A percentile compares a stretch with the other conserved stretches of the same genome.
phyloP scores from a whole-genome alignment of 2,329 filamentous ascomycete species.

The Podosphaera fusca region DNA sequence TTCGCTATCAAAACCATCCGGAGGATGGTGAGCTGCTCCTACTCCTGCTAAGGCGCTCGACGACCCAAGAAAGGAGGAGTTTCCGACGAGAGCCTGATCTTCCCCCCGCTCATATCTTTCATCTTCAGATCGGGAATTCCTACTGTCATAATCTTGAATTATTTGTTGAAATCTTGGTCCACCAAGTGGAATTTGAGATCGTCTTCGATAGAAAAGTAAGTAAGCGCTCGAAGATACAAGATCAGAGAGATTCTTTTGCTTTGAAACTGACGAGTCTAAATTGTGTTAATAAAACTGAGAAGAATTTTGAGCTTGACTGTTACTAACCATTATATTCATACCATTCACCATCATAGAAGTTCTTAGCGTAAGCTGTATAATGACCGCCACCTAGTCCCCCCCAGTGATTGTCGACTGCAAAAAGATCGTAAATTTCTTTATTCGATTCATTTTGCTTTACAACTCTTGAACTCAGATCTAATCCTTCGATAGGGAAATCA shows the following conservation, averaged over 20 bases:
- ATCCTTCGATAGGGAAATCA: conserved; percentile 70
- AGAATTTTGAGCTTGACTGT: not conserved
- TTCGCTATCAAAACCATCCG: conserved; percentile 22
- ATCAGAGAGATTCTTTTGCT: conserved; percentile 31
- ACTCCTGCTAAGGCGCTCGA: conserved; percentile 65
- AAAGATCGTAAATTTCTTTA: conserved; percentile 69
- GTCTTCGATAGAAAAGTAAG: conserved; percentile 83
- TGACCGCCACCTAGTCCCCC: conserved; percentile 85
- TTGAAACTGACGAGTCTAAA: conserved; percentile 51
- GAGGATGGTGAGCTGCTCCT: conserved; percentile 49
- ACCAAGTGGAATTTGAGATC: conserved; percentile 54
- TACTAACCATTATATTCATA: conserved; percentile 85
- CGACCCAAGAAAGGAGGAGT: conserved; percentile 73
- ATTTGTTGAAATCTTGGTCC: conserved; percentile 53
- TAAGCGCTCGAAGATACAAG: conserved; percentile 65
- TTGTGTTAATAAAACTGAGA: conserved; percentile 19
- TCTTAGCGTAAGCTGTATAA: conserved; percentile 86
- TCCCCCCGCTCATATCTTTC: conserved; percentile 43
- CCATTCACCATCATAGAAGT: conserved; percentile 75
- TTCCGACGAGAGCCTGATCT: conserved; percentile 61
- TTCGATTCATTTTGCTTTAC: conserved; percentile 63
- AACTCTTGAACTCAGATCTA: conserved; percentile 63
- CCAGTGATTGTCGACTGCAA: conserved; percentile 89
- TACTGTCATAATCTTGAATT: conserved; percentile 35
- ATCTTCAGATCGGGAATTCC: conserved; percentile 19